Conservation (phyloP, 306 rosid genomes). For the Parietaria judaica region DNA sequence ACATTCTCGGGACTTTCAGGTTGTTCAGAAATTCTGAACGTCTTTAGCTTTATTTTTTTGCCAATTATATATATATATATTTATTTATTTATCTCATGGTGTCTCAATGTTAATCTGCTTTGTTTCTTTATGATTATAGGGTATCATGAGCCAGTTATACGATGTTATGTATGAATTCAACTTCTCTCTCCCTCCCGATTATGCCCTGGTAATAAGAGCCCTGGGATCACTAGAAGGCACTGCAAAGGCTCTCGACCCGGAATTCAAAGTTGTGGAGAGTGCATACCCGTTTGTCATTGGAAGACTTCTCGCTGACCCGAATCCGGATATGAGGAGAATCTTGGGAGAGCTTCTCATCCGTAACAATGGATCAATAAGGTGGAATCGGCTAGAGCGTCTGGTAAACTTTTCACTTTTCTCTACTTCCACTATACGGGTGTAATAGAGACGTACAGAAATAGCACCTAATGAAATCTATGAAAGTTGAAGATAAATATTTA, state of each 20-base stretch:
- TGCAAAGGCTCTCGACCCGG: conserved; percentile 89
- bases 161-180: conserved; percentile 80
- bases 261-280: conserved; percentile 83
- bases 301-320: conserved; percentile 86
- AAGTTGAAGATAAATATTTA: neutral
- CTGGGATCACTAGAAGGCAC: conserved; percentile 96
- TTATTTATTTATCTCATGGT: neutral
- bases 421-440: neutral
- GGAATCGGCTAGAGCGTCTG: conserved; percentile 93
- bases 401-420: conserved; percentile 34
- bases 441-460: too few relatives aligned
- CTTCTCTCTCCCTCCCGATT: conserved; percentile 93
- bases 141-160: conserved; percentile 78
- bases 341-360: conserved; percentile 81
- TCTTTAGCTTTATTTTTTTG: conserved; percentile 6
- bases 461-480: too few relatives aligned
- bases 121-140: conserved; percentile 57
- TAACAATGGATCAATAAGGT: conserved; percentile 81
- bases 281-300: conserved; percentile 91
- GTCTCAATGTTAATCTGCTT: neutral
- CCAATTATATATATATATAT: neutral
- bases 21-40: conserved; percentile 23
- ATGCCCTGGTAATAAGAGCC: conserved; percentile 91
- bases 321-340: conserved; percentile 95
- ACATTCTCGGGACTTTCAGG: conserved; percentile 92